Evolutionary conservation across 176 grass and related monocot genomes (phyloP), one percentile per base, ranked within the genome.

Genomic region (Melocanna baccifera): DNA sequence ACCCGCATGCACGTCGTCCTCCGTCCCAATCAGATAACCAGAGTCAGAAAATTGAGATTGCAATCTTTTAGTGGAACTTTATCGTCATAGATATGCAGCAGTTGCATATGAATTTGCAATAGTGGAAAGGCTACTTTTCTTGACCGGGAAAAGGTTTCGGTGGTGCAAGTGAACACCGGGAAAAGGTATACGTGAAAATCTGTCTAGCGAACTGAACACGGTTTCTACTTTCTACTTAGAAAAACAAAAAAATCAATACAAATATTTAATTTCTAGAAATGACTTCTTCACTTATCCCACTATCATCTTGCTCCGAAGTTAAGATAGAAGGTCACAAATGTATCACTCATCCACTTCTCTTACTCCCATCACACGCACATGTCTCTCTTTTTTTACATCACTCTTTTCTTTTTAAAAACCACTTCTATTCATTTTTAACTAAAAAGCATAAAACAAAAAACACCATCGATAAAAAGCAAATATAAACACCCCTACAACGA

Each of bases 281-380:
- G 0, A 5, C 4, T 36, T 36, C 0, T 36, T 0, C 0, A 36
- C 4, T 36, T 0, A 0, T 36, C 4, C 0, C 4, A 4, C 4
- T 36, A 36, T 0, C 4, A 4, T 5, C 0, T 36, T 0, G 4
- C 4, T 36, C 0, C 0, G 4, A 36, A 36, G 34, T 4, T 36
- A 36, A 36, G 4, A 34, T 3, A 5, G 4, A 4, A 0, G 3
- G 4, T 36, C 34, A 36, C 34, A 4, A 0, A 36, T 36, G 0
- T 0, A 36, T 36, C 34, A 36, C 4, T 4, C 4, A 36, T 5
- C 4, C 0, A 36, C 34, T 36, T 36, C 34, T 36, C 34, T 36
- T 36, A 0, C 34, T 36, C 34, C 4, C 0, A 36, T 36, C 34
- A 36, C 34, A 0, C 1, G 34, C 0, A 36, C 4, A 36, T 36